Evolutionary conservation across 345 rosid genomes (phyloP).

Genomic region (Aquilaria sinensis): DNA sequence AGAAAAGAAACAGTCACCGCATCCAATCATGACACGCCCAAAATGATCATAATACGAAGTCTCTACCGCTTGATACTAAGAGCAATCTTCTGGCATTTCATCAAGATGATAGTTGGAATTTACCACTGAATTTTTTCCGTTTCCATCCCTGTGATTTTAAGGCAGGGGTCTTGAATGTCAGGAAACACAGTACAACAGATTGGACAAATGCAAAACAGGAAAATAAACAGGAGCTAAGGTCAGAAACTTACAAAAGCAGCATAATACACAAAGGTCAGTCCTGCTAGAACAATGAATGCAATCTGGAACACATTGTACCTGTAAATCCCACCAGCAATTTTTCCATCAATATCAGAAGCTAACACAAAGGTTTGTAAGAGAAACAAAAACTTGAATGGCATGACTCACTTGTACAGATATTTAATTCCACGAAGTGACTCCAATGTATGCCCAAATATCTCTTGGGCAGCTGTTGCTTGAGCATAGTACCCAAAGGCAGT

Average conservation of each 20-base stretch:
- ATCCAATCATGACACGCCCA: constrained; percentile 9
- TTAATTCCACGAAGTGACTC: constrained; percentile 95
- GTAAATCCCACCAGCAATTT: constrained; percentile 17
- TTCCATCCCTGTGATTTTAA: constrained; percentile 76
- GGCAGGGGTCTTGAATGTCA: constrained; percentile 1
- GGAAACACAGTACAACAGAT: neutral
- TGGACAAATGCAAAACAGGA: neutral
- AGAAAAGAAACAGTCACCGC: neutral
- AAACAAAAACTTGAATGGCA: neutral
- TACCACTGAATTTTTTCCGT: constrained; percentile 70
- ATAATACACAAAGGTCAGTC: constrained; percentile 79
- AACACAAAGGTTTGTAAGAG: neutral
- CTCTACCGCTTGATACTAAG: constrained; percentile 8
- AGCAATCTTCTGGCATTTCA: constrained; percentile 14
- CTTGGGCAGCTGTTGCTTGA: constrained; percentile 98
- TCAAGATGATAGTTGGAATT: constrained; percentile 74
- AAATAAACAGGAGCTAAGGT: neutral
- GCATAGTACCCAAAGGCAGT: constrained; percentile 97
- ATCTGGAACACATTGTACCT: constrained; percentile 96
- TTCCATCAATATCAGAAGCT: constrained; percentile 10
- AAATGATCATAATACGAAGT: constrained; percentile 6
- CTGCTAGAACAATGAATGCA: constrained; percentile 71
- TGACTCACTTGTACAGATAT: constrained; percentile 86
- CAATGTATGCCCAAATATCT: constrained; percentile 96
- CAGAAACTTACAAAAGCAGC: constrained; percentile 69